A percentile compares a stretch with the other conserved stretches of the same genome.
Conservation (phyloP, 2,329 filamentous ascomycete species). For the Botrytis sinoallii region DNA sequence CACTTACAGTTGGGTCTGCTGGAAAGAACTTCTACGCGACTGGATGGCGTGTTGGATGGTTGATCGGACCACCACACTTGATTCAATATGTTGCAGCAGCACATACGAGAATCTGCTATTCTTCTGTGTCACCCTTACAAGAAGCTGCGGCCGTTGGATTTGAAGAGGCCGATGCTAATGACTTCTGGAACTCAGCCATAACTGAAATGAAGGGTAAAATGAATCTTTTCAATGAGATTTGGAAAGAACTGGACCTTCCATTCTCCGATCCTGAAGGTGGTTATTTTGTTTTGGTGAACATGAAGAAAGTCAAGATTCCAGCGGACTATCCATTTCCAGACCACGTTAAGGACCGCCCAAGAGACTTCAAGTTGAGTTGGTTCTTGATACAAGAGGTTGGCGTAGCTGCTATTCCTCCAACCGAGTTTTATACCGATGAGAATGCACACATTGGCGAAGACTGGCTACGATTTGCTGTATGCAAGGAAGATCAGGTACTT, state of each 20-base stretch:
- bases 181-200: conserved; percentile 85
- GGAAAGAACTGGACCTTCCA: conserved; percentile 67
- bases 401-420: conserved; percentile 92
- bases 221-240: conserved; percentile 78
- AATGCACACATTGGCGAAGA: conserved; percentile 87
- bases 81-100: conserved; percentile 90
- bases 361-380: conserved; percentile 94
- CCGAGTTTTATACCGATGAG: conserved; percentile 87
- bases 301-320: conserved; percentile 82
- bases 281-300: conserved; percentile 95
- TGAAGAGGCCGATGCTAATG: conserved; percentile 77
- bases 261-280: conserved; percentile 80
- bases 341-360: conserved; percentile 79
- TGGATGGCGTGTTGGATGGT: conserved; percentile 92
- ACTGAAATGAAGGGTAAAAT: conserved; percentile 88
- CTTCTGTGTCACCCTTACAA: conserved; percentile 86
- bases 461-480: conserved; percentile 92
- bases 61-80: conserved; percentile 83
- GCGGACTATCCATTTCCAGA: conserved; percentile 82
- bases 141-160: conserved; percentile 94
- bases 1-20: conserved; percentile 89
- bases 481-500: conserved; percentile 85
- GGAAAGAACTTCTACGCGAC: conserved; percentile 99
- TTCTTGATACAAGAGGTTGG: conserved; percentile 96
- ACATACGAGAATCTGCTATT: conserved; percentile 95